Conservation (phyloP, 179 eudicot genomes). For the Pouteria campechiana region DNA sequence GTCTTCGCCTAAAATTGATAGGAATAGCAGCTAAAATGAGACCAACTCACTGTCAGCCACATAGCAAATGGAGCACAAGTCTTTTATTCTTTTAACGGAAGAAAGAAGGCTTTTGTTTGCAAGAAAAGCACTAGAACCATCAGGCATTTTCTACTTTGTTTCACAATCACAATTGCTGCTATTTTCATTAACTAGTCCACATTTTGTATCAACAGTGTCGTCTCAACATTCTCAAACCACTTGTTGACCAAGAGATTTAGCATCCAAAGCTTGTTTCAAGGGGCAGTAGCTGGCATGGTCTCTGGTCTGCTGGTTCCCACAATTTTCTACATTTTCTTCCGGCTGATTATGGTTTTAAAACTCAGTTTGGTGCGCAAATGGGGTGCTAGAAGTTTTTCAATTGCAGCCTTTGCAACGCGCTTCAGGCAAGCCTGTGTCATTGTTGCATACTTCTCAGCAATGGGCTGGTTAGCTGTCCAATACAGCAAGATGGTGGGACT, state of each 20-base stretch:
- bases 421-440: slow-evolving; percentile 45
- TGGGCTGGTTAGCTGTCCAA: slow-evolving; percentile 64
- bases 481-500: slow-evolving; percentile 63
- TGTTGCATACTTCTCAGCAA: slow-evolving; percentile 57
- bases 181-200: no score
- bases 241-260: slow-evolving; percentile 31
- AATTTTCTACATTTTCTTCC: slow-evolving; percentile 28
- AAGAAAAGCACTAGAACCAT: no score
- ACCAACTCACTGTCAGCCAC: no score
- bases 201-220: no score
- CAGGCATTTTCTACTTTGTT: no score
- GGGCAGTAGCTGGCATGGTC: slow-evolving; percentile 43
- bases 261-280: slow-evolving; percentile 37
- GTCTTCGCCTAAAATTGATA: no score
- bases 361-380: slow-evolving; percentile 15
- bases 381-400: slow-evolving; percentile 13
- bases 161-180: no score
- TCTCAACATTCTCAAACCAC: slow-evolving; percentile 31
- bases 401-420: slow-evolving; percentile 18
- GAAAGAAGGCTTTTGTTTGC: no score
- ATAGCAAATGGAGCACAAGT: no score
- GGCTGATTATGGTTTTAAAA: slow-evolving; percentile 23
- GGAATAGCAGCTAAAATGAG: no score
- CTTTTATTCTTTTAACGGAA: no score
- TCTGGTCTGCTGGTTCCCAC: slow-evolving; percentile 51